Base-by-base conservation (phyloP, 345 rosid species). In the Trapa incisa region DNA sequence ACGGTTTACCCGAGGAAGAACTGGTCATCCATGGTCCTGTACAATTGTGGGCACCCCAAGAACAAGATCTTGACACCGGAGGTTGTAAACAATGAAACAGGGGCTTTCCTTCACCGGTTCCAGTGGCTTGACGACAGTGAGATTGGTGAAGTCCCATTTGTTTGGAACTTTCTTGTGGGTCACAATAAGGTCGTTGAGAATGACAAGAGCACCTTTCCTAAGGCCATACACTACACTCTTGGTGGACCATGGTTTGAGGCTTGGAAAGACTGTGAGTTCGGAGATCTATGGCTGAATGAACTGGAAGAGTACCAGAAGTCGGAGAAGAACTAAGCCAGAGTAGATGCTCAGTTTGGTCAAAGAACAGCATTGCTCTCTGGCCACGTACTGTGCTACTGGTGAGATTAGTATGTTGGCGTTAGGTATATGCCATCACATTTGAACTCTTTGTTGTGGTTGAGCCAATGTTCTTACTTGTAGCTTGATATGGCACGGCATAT, bases 201-300 rank as follows among this genome's bases (percentile, higher is more conserved):
- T 2, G 93, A 94, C 70, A 72, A 87, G 1, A 66, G 76, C 3
- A 86, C 93, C 0, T 71, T 65, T 64, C 97, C 99, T 2, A 94
- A 87, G 62, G 99, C 96, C 0, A 75, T 94, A 54, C 99, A 94
- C 75, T 94, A 83, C 67, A 91, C 99, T 65, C 91, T 97, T 0
- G 99, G 97, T 56, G 99, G 99, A 9, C 99, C 97, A 0, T 94
- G 99, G 99, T 89, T 94, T 64, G 96, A 94, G 66, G 88, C 91
- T 47, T 91, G 97, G 97, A 94, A 86, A 76, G 75, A 87, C 37
- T 91, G 99, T 15, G 96, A 91, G 50, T 94, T 94, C 72, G 97
- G 97, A 0, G 95, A 91, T 76, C 80, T 91, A 14, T 94, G 99
- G 99, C 68, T 88, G 64, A 78, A 75, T 14, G 99, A 89, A 78